Conservation (phyloP, 2,329 filamentous ascomycete genomes). For the Pseudogymnoascus sp. region DNA sequence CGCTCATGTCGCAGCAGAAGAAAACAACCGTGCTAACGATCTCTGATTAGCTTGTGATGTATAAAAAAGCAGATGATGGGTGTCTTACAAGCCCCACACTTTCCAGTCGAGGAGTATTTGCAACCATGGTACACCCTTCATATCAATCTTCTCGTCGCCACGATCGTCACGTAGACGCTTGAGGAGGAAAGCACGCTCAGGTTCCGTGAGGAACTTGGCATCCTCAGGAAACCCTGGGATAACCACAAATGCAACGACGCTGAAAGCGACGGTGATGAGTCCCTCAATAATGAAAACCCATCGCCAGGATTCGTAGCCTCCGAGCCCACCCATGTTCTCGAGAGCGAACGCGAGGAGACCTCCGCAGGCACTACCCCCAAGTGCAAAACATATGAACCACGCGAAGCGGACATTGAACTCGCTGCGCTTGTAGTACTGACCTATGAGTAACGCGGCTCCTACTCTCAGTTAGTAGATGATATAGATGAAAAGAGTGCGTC, state of each 20-base stretch:
- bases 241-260: not conserved
- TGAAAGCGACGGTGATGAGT: conserved; percentile 14
- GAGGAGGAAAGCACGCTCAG: conserved; percentile 11
- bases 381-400: conserved; percentile 31
- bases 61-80: not conserved
- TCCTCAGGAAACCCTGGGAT: conserved; percentile 17
- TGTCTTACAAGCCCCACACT: conserved; percentile 22
- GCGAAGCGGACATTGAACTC: conserved; percentile 25
- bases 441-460: not conserved
- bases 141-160: conserved; percentile 12
- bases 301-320: conserved; percentile 34
- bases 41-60: not conserved
- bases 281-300: conserved; percentile 38
- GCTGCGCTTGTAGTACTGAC: conserved; percentile 22
- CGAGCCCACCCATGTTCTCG: conserved; percentile 33
- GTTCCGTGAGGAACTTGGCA: conserved; percentile 13
- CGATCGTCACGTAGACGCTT: conserved; percentile 16
- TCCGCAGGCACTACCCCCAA: conserved; percentile 32
- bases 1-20: conserved; percentile 30
- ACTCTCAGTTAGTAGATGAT: conserved; percentile 14
- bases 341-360: conserved; percentile 36
- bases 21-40: conserved; percentile 20
- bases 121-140: conserved; percentile 12
- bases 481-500: conserved; percentile 22
- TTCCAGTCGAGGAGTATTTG: conserved; percentile 20